Conservation (phyloP, 306 rosid genomes). For the Erythrophleum fordii region DNA sequence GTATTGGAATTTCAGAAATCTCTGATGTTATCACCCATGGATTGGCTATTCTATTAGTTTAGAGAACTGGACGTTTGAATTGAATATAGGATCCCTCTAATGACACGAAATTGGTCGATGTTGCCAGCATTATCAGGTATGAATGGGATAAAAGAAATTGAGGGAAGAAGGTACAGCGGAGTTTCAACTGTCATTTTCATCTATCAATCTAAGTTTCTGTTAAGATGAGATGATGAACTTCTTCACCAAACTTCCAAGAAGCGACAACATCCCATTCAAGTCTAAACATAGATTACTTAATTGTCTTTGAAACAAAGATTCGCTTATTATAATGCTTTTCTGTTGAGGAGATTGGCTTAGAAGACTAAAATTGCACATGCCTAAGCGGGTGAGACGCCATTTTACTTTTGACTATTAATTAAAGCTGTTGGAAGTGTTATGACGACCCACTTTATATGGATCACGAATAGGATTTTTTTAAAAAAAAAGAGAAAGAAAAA, state of each 20-base stretch:
- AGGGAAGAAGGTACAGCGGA: constrained; percentile 5
- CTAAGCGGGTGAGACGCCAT: constrained; percentile 22
- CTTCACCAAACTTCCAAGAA: constrained; percentile 45
- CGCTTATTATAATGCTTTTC: constrained; percentile 30
- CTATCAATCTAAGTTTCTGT: constrained; percentile 25
- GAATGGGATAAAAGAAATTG: not conserved
- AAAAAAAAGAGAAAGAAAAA: no score
- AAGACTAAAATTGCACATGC: constrained; percentile 40
- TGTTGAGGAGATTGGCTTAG: constrained; percentile 33
- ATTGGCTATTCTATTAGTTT: constrained; percentile 6
- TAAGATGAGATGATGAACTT: constrained; percentile 35
- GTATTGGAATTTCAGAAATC: not conserved
- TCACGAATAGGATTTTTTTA: not conserved
- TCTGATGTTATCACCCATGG: constrained; percentile 17
- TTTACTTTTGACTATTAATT: constrained; percentile 25
- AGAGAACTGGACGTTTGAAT: constrained; percentile 9
- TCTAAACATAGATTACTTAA: constrained; percentile 24
- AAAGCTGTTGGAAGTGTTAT: not conserved
- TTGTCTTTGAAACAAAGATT: constrained; percentile 39
- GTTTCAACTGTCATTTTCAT: constrained; percentile 41
- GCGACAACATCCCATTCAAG: constrained; percentile 27
- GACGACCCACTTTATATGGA: constrained; percentile 23
- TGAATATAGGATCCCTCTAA: constrained; percentile 24
- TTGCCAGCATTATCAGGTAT: constrained; percentile 35
- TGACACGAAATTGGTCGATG: constrained; percentile 32